A percentile compares a stretch with the other conserved stretches of the same genome.
These are phyloP conservation scores for Phytophthora ramorum DNA, from an alignment of 352 stramenopile species.

Conservation along the genomic window DNA sequence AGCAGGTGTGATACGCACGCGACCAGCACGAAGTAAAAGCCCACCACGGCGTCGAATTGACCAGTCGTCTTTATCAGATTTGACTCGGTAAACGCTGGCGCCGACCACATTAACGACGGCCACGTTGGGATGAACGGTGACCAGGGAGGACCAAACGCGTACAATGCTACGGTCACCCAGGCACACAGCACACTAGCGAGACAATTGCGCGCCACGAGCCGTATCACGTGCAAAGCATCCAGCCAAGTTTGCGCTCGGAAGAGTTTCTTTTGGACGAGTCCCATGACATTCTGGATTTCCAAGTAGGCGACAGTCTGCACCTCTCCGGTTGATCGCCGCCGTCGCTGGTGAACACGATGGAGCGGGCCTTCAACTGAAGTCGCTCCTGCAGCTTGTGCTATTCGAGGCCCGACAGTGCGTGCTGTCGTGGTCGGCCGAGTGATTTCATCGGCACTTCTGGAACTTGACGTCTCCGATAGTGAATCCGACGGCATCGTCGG, in stretches of 20 bases:
- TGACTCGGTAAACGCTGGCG: conserved; percentile 3
- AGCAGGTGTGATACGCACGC: conserved; percentile 25
- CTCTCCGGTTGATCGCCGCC: conserved; percentile 6
- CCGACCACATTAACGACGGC: conserved; percentile 2
- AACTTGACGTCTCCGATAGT: not conserved
- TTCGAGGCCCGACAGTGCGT: conserved; percentile 1
- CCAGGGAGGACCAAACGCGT: conserved; percentile 35
- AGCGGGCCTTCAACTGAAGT: not conserved
- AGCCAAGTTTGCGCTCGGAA: conserved; percentile 37
- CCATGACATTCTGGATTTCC: conserved; percentile 37
- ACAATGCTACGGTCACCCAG: conserved; percentile 27
- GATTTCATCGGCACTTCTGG: not conserved
- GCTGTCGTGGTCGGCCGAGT: not conserved
- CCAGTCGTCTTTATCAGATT: not conserved
- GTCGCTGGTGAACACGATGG: not conserved
- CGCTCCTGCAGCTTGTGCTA: not conserved
- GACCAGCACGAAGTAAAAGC: conserved; percentile 39
- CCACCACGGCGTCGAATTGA: conserved; percentile 25
- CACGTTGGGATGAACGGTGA: conserved; percentile 15
- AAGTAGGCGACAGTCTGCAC: conserved; percentile 14
- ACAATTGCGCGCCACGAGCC: conserved; percentile 43
- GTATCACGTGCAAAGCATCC: conserved; percentile 39
- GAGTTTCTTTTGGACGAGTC: conserved; percentile 41
- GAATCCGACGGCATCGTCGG: not conserved
- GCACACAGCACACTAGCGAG: conserved; percentile 29